Evolutionary conservation across 2,329 filamentous ascomycete genomes (phyloP), one percentile per base, ranked within the genome.

Genomic region (Aspergillus niger): DNA sequence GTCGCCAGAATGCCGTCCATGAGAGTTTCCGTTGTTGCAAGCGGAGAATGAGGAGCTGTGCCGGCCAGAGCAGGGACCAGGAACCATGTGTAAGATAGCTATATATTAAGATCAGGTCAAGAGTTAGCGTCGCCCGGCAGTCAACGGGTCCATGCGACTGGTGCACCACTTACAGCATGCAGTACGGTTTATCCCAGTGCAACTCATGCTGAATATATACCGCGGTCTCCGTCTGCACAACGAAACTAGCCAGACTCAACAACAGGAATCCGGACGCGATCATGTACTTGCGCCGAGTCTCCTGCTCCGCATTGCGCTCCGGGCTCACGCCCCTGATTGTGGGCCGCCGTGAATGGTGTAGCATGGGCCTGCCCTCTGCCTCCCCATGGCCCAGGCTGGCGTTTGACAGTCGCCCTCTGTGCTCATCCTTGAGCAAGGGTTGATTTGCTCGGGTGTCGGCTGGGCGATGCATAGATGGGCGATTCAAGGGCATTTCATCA

Each of bases 141-240:
- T 55, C n/a, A 51, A 26, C 47, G 22, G 15, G 43, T 15, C 22
- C 5, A 20, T 28, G 22, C 22, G 36, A 22, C 43, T 10, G 8
- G n/a, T 51, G 57, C 17, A 50, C 41, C 61, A 78, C 77, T 80
- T 80, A 97, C 83, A 99, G 86, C 95, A 99, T 99, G 82, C 92
- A 96, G 80, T 97, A 99, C n/a, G 95, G 91, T 81, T 99, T 99
- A 79, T 96, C 87, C 95, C 95, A 99, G 65, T 90, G 88, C 65
- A 97, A 79, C 62, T 95, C 88, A 74, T 94, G 89, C 80, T 98
- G 94, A 63, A 99, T 95, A 79, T 97, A 93, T 8, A 96, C 89
- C 10, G 93, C 94, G 57, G 96, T 92, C 82, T 98, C 94, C 3
- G 95, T 98, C 84, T 99, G 95, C 5, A 97, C 82, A 51, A 92